A percentile compares a stretch with the other conserved stretches of the same genome.
Conservation (phyloP, 306 rosid genomes). For the Medicago arabica region DNA sequence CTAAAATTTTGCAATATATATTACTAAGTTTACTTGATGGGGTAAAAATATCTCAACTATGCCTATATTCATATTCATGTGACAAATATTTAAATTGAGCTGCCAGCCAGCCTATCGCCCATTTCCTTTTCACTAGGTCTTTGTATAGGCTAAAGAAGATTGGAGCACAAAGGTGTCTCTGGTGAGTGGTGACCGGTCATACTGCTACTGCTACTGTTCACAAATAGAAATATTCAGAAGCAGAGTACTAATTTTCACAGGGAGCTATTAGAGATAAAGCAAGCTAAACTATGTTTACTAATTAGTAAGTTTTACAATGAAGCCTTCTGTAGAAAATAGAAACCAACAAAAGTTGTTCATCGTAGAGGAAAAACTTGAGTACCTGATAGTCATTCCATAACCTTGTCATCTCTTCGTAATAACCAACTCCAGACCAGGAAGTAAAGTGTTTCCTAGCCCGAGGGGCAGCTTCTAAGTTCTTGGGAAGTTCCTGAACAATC, state of each 20-base stretch:
- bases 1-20: not conserved
- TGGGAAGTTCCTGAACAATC: conserved; percentile 77
- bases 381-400: conserved; percentile 91
- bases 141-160: conserved; percentile 6
- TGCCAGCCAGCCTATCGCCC: conserved; percentile 20
- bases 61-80: not conserved
- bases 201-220: conserved; percentile 22
- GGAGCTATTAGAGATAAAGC: conserved; percentile 21
- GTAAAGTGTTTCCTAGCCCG: conserved; percentile 91
- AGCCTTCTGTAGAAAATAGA: conserved; percentile 37
- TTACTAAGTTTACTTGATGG: conserved; percentile 20
- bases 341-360: conserved; percentile 33
- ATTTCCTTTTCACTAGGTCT: conserved; percentile 7
- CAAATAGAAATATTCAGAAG: conserved; percentile 1
- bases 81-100: conserved; percentile 7
- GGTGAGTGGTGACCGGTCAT: not conserved
- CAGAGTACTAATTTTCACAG: conserved; percentile 28
- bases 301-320: conserved; percentile 34
- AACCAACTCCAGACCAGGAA: conserved; percentile 77
- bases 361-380: conserved; percentile 35
- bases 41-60: not conserved
- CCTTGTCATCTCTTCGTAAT: conserved; percentile 78
- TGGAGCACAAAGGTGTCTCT: conserved; percentile 24
- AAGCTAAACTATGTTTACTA: conserved; percentile 8
- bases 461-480: conserved; percentile 67